phyloP scores from a whole-genome alignment of 805 yeast species.

The Torulaspora maleeae region DNA sequence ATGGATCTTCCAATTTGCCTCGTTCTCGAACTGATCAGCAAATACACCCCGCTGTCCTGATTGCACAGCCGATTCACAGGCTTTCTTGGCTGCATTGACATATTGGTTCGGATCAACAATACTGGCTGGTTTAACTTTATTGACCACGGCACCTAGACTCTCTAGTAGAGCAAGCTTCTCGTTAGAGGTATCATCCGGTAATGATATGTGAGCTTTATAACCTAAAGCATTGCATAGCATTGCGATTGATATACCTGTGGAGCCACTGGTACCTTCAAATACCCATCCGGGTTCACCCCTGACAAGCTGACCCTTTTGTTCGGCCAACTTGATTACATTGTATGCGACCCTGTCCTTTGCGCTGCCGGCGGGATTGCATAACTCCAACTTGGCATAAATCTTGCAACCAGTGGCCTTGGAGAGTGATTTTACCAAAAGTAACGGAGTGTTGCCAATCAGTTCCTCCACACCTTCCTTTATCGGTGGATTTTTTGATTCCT shows the following conservation, averaged over 20 bases:
- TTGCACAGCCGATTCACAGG: conserved; percentile 47
- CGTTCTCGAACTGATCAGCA: conserved; percentile 95
- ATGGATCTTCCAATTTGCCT: conserved; percentile 82
- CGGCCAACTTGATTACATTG: conserved; percentile 71
- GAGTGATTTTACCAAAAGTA: conserved; percentile 67
- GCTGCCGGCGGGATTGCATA: conserved; percentile 88
- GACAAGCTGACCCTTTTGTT: conserved; percentile 49
- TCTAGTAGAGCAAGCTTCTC: conserved; percentile 73
- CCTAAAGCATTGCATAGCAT: conserved; percentile 86
- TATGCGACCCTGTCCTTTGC: conserved; percentile 94
- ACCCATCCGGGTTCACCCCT: conserved; percentile 60
- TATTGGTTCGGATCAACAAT: conserved; percentile 92
- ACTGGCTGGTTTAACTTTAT: conserved; percentile 88
- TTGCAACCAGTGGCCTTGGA: conserved; percentile 72
- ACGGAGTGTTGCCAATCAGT: conserved; percentile 86
- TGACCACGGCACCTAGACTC: conserved; percentile 75
- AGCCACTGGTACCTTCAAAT: conserved; percentile 94
- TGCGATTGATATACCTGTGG: conserved; percentile 93
- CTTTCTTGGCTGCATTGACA: conserved; percentile 76
- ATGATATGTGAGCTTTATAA: conserved; percentile 83
- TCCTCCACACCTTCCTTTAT: conserved; percentile 59
- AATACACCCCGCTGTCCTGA: conserved; percentile 57
- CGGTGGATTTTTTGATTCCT: conserved; percentile 24
- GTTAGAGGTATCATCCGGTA: conserved; percentile 87
- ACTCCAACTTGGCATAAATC: conserved; percentile 81